Percentiles rank a stretch among this genome's conserved stretches.
These are phyloP conservation scores for Vitis rupestris DNA, from an alignment of 164 flowering plant species.

Conservation along the genomic window DNA sequence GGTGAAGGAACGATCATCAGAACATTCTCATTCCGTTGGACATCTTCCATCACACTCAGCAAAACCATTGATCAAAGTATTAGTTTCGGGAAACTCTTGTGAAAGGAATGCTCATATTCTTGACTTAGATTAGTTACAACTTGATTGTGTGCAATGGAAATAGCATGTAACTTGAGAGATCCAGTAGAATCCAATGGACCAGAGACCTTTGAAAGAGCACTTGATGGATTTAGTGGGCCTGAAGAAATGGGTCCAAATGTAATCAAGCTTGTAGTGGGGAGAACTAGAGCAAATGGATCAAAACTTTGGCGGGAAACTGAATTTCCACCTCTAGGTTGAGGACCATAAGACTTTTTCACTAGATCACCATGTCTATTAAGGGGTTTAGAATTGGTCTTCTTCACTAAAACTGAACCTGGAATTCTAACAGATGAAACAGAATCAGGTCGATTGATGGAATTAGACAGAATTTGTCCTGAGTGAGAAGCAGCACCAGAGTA, in stretches of 20 bases:
- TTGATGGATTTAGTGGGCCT: constrained; percentile 82
- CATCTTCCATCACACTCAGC: constrained; percentile 86
- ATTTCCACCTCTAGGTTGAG: constrained; percentile 66
- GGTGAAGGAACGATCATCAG: constrained; percentile 88
- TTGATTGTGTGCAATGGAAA: constrained; percentile 66
- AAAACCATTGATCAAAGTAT: constrained; percentile 72
- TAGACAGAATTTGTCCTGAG: constrained; percentile 72
- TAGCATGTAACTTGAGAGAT: constrained; percentile 53
- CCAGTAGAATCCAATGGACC: constrained; percentile 75
- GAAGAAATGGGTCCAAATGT: constrained; percentile 92
- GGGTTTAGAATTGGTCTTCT: constrained; percentile 92
- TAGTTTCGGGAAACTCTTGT: constrained; percentile 64
- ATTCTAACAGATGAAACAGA: constrained; percentile 47
- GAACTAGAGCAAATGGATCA: constrained; percentile 75
- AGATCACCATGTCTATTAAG: constrained; percentile 85
- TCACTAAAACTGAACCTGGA: constrained; percentile 54
- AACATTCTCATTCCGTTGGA: constrained; percentile 80
- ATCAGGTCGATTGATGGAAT: constrained; percentile 53
- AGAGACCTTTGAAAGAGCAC: constrained; percentile 81
- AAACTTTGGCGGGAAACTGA: constrained; percentile 77
- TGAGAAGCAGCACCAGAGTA: constrained; percentile 88
- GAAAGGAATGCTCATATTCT: constrained; percentile 77
- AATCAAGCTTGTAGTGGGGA: constrained; percentile 87
- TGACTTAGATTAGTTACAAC: constrained; percentile 80
- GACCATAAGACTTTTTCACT: constrained; percentile 81